Percentiles rank a stretch among this genome's conserved stretches.
These are phyloP conservation scores for Nannochloropsis granulata DNA, from an alignment of 108 stramenopile species.

Conservation along the genomic window DNA sequence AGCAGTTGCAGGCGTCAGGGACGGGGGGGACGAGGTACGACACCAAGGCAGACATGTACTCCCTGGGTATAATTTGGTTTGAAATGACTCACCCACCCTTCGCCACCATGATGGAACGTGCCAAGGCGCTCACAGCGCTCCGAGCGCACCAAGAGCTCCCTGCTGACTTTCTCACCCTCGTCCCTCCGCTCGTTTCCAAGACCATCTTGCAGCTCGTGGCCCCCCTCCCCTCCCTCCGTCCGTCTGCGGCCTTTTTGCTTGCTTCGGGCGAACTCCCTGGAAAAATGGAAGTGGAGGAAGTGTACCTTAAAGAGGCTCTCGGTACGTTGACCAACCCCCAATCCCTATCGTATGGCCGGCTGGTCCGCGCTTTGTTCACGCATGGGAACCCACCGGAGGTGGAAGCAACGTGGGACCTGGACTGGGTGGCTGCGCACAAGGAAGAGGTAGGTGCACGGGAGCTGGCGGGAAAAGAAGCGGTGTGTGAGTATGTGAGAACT, in stretches of 20 bases:
- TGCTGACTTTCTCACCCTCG: conserved; percentile 13
- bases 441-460: background rate
- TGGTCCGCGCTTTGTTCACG: background rate
- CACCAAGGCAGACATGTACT: conserved; percentile 23
- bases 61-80: conserved; percentile 25
- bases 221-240: conserved; percentile 1
- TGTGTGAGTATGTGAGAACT: conserved; percentile 3
- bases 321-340: background rate
- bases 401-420: background rate
- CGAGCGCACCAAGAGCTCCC: conserved; percentile 1
- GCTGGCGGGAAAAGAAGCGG: background rate
- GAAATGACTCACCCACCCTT: conserved; percentile 30
- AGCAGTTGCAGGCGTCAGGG: background rate
- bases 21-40: background rate
- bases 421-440: background rate
- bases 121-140: conserved; percentile 21
- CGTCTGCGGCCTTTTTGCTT: conserved; percentile 19
- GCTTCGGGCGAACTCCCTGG: conserved; percentile 17
- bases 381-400: background rate
- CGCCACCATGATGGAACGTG: conserved; percentile 25
- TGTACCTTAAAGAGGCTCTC: conserved; percentile 9
- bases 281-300: conserved; percentile 19
- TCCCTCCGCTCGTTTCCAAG: conserved; percentile 10
- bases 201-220: conserved; percentile 16
- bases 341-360: background rate